These are phyloP conservation scores for Colletotrichum noveboracense DNA, from an alignment of 2,329 filamentous ascomycete species.

Conservation along the genomic window DNA sequence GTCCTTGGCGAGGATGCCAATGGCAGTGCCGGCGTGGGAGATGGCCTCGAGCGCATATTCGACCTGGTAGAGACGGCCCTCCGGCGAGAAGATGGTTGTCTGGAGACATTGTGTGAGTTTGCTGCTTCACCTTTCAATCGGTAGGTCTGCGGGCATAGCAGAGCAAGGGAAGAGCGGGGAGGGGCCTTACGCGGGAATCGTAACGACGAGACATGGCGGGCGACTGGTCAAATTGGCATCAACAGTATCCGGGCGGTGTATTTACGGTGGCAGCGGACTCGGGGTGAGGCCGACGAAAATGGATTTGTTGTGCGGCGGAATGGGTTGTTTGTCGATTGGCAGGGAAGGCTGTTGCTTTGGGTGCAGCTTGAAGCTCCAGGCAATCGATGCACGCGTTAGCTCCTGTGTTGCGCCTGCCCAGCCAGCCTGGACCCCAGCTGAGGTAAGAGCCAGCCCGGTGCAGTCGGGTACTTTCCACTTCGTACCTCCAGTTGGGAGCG, in stretches of 20 bases:
- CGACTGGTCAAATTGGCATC: neutral
- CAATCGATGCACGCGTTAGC: conserved; percentile 27
- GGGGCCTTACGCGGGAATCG: conserved; percentile 82
- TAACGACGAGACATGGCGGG: conserved; percentile 90
- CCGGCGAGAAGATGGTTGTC: conserved; percentile 99
- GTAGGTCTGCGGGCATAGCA: neutral
- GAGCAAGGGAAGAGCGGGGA: conserved; percentile 28
- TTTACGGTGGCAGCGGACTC: neutral
- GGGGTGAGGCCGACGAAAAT: conserved; percentile 1
- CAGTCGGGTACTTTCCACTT: neutral
- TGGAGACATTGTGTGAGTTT: conserved; percentile 42
- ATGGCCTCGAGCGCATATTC: conserved; percentile 99
- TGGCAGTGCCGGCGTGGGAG: conserved; percentile 94
- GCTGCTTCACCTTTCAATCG: neutral
- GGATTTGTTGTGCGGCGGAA: neutral
- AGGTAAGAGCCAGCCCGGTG: neutral
- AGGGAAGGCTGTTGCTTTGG: conserved; percentile 17
- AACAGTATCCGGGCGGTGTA: neutral
- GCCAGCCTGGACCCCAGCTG: conserved; percentile 11
- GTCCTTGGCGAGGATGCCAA: conserved; percentile 96
- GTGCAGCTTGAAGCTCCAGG: conserved; percentile 25
- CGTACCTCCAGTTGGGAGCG: neutral
- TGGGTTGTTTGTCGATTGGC: conserved; percentile 9
- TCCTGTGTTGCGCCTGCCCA: conserved; percentile 14
- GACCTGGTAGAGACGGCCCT: conserved; percentile 97